A percentile compares a stretch with the other conserved stretches of the same genome.
These are phyloP conservation scores for Gossypium aridum DNA, from an alignment of 441 rosid species.

Conservation along the genomic window DNA sequence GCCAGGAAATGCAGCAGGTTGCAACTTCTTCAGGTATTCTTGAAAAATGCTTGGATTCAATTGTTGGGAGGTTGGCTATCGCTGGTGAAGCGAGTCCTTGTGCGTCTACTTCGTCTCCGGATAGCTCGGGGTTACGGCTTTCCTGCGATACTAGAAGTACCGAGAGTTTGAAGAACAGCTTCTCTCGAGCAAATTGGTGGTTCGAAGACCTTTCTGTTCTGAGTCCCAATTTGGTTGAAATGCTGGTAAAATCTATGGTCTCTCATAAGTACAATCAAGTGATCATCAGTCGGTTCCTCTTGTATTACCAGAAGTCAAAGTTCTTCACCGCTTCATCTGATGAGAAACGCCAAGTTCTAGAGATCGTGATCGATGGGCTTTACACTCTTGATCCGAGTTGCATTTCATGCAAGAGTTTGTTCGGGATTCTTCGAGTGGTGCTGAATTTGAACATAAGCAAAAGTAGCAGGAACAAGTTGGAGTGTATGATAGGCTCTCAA, in stretches of 20 bases:
- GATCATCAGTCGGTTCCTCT: slow-evolving; percentile 49
- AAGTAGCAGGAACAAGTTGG: slow-evolving; percentile 48
- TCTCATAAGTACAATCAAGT: slow-evolving; percentile 48
- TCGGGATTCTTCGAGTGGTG: slow-evolving; percentile 46
- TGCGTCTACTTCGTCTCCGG: slow-evolving; percentile 29
- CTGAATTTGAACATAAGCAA: slow-evolving; percentile 39
- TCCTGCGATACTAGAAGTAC: slow-evolving; percentile 77
- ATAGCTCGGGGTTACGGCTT: slow-evolving; percentile 9
- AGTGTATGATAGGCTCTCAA: slow-evolving; percentile 66
- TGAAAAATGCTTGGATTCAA: slow-evolving; percentile 45
- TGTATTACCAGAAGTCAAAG: slow-evolving; percentile 71
- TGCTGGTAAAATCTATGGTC: slow-evolving; percentile 42
- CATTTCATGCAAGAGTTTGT: slow-evolving; percentile 16
- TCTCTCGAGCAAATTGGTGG: slow-evolving; percentile 62
- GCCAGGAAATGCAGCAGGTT: slow-evolving; percentile 38
- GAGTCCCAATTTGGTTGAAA: slow-evolving; percentile 32
- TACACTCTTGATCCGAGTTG: slow-evolving; percentile 41
- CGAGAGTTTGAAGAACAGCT: slow-evolving; percentile 59
- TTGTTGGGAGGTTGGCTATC: slow-evolving; percentile 43
- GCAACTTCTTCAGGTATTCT: slow-evolving; percentile 26
- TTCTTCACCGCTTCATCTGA: slow-evolving; percentile 20
- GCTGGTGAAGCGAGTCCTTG: slow-evolving; percentile 58
- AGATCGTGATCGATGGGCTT: slow-evolving; percentile 43
- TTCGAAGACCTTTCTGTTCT: slow-evolving; percentile 59
- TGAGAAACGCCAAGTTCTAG: slow-evolving; percentile 48